Conservation (phyloP, 805 yeast species). For the Priceomyces haplophilus region DNA sequence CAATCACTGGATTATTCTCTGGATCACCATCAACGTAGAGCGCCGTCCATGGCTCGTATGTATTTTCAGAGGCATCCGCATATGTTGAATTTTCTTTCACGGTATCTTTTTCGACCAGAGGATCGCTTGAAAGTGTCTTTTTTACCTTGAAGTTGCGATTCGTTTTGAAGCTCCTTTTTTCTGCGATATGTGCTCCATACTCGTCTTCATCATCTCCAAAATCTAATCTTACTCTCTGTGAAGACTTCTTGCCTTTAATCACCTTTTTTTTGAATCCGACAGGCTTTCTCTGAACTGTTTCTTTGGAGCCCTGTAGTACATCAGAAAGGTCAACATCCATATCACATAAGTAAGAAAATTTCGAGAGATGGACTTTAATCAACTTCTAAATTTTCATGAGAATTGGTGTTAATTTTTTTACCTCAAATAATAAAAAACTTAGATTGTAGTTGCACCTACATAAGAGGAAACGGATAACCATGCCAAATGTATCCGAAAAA, state of each 20-base stretch:
- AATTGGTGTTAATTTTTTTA: too few species aligned
- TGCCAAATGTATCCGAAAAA: slow-evolving; percentile 31
- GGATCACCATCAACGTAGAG: slow-evolving; percentile 7
- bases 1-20: slow-evolving; percentile 16
- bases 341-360: background rate
- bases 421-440: background rate
- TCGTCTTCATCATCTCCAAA: slow-evolving; percentile 21
- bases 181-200: slow-evolving; percentile 5
- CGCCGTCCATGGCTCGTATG: background rate
- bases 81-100: background rate
- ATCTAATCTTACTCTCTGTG: slow-evolving; percentile 4
- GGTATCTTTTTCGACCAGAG: background rate
- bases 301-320: background rate
- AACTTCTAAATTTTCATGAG: too few species aligned
- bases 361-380: too few species aligned
- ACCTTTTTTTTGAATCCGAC: slow-evolving; percentile 10
- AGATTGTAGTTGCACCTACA: too few species aligned
- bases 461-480: slow-evolving; percentile 3
- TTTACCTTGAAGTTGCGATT: slow-evolving; percentile 8
- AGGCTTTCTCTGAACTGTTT: background rate
- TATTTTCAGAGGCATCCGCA: background rate
- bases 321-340: slow-evolving; percentile 3
- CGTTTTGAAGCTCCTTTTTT: slow-evolving; percentile 21
- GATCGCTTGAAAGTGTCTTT: background rate
- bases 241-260: slow-evolving; percentile 7